These are phyloP conservation scores for Jimgerdemannia lactiflua DNA, from an alignment of 192 early-diverging fungal species.

Conservation along the genomic window DNA sequence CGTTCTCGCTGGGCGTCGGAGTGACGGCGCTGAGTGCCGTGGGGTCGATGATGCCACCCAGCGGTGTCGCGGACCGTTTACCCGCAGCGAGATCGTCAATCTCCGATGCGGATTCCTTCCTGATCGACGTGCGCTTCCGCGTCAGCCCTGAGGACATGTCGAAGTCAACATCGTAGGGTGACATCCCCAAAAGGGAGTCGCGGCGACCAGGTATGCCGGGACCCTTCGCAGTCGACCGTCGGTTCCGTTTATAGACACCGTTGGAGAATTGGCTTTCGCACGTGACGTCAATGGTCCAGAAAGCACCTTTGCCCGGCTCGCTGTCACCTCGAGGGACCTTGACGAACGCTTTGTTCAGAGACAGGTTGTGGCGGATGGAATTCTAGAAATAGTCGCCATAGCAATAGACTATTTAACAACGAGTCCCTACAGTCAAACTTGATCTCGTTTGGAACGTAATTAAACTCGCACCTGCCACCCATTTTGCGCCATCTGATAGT, in stretches of 20 bases:
- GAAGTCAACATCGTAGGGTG: not conserved
- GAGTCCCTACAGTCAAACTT: not conserved
- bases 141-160: not conserved
- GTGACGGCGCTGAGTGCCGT: not conserved
- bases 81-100: not conserved
- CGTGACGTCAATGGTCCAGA: constrained; percentile 86
- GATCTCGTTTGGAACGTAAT: not conserved
- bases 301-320: constrained; percentile 93
- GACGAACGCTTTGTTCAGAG: constrained; percentile 93
- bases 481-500: constrained; percentile 79
- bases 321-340: constrained; percentile 80
- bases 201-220: not conserved
- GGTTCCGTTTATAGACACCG: constrained; percentile 66
- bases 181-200: not conserved
- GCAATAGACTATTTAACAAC: not conserved
- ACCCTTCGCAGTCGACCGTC: constrained; percentile 20
- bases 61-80: not conserved
- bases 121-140: not conserved
- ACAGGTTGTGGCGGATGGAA: constrained; percentile 94
- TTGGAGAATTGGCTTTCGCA: constrained; percentile 66
- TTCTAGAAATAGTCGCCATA: constrained; percentile 50
- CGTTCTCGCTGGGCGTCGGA: not conserved
- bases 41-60: not conserved
- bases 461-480: constrained; percentile 83
- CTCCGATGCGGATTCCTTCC: not conserved